Base-by-base conservation (phyloP, 2,329 filamentous ascomycete genomes). In the Clarireedia monteithiana region DNA sequence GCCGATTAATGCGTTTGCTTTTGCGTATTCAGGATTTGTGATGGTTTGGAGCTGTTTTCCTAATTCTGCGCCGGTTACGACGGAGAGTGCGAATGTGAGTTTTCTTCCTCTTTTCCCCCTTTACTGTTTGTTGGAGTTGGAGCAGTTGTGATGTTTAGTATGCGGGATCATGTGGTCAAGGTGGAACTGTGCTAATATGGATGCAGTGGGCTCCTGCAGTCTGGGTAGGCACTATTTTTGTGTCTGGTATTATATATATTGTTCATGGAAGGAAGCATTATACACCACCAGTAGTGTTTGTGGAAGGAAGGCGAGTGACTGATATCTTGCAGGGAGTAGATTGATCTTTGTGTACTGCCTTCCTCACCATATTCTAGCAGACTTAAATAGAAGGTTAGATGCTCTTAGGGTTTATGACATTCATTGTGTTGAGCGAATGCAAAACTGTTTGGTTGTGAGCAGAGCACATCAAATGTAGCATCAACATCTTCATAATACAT, bases 21-120 rank as follows among this genome's bases (percentile, higher is more conserved):
- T 77, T 14, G 42, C 69, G 4, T 81, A 76, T 61, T 69, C 76
- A n/a, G 62, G 70, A 1, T 70, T 76, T 45, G 70, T 75, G 4
- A 72, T 77, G 54, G 69, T 79, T 56, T 77, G 79, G 60, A 70
- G 70, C 47, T 77, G 77, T 59, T 80, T 77, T 65, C 78, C 78
- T 0, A 62, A 68, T 0, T 56, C 61, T 2, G 65, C 71, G 38
- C 59, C 66, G 1, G 71, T 75, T 1, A 71, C 67, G 2, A 63
- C 69, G 9, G 40, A 5, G n/a, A 56, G 45, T 56, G 40, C 48
- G n/a, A 56, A 56, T 56, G 53, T 55, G 26, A 44, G 46, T 55
- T 36, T 12, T 48, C 14, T 48, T 48, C 1, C 26, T 36, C 5
- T 12, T 24, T 50, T 14, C n/a, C 1, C 14, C 12, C 30, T 1